Percentiles rank a stretch among this genome's conserved stretches.
These are phyloP conservation scores for Claviceps sp. DNA, from an alignment of 2,329 filamentous ascomycete genomes.

Conservation along the genomic window DNA sequence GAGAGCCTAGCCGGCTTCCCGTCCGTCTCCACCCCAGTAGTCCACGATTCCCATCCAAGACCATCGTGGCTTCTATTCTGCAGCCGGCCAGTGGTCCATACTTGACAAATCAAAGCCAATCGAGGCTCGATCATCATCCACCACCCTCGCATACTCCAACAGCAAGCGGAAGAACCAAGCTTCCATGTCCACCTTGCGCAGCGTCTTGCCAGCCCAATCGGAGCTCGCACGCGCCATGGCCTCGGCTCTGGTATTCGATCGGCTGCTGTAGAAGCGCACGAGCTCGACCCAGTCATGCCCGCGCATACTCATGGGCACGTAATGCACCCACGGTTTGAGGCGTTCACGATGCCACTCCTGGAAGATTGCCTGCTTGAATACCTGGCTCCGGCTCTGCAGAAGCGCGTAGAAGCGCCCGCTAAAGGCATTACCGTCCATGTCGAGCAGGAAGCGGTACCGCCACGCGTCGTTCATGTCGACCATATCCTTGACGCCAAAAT, in stretches of 20 bases:
- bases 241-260: neutral
- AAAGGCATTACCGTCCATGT: conserved; percentile 95
- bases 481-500: conserved; percentile 62
- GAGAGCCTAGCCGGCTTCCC: too few species aligned
- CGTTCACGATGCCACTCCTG: conserved; percentile 93
- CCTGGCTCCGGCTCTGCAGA: conserved; percentile 64
- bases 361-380: conserved; percentile 85
- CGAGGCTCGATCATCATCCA: conserved; percentile 45
- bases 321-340: conserved; percentile 87
- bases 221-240: conserved; percentile 50
- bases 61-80: too few species aligned
- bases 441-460: conserved; percentile 74
- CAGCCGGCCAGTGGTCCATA: neutral
- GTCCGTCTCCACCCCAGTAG: too few species aligned
- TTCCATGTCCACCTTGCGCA: conserved; percentile 61
- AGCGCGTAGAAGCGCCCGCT: conserved; percentile 91
- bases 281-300: conserved; percentile 81
- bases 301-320: conserved; percentile 67
- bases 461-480: conserved; percentile 81
- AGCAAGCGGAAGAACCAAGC: conserved; percentile 55
- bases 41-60: too few species aligned
- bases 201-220: conserved; percentile 57
- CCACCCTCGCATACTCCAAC: conserved; percentile 54
- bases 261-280: conserved; percentile 51
- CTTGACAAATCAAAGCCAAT: conserved; percentile 36